Base-by-base conservation (phyloP, 2,329 filamentous ascomycete genomes). In the Nemania sp. region DNA sequence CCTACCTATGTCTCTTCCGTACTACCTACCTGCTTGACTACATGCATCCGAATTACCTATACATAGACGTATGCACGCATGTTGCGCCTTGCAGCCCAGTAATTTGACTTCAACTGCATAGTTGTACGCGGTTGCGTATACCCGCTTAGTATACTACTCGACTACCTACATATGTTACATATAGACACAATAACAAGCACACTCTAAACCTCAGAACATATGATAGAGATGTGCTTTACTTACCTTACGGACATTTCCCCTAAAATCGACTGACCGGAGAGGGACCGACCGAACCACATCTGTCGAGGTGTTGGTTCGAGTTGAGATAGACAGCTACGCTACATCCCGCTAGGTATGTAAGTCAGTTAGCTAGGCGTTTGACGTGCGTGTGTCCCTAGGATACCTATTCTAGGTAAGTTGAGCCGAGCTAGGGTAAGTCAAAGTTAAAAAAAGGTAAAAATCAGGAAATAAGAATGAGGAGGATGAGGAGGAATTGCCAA, bases 231-330 rank as follows among this genome's bases (percentile, higher is more conserved):
- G 18, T n/a, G 18, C 20, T 20, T 5, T 6, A 20, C n/a, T 6
- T 8, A 20, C 3, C 18, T 22, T 45, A 45, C 2, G 41, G 18
- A n/a, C 20, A 45, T 18, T 3, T 18, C 41, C 15, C 41, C 41
- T n/a, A 45, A 18, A 45, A 45, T 18, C 41, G 41, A n/a, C 22
- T 56, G 53, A 24, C 32, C 53, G 53, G 53, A 56, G 22, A 41
- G 41, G 41, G 41, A 45, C 41, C 41, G 41, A 43, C 20, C 35
- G 58, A 53, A 61, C 58, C 58, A 52, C 10, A 43, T 26, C 32
- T 10, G 18, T 13, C 2, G 22, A 43, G 47, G 43, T n/a, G 22
- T 27, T 38, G 58, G 58, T 22, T 53, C 58, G 32, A 35, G 58
- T 27, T 35, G 20, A 45, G 41, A 61, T 43, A 29, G 5, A 20